A percentile compares a stretch with the other conserved stretches of the same genome.
Evolutionary conservation across 805 yeast species (phyloP).

Genomic region (Cyberlindnera mycetangii): DNA sequence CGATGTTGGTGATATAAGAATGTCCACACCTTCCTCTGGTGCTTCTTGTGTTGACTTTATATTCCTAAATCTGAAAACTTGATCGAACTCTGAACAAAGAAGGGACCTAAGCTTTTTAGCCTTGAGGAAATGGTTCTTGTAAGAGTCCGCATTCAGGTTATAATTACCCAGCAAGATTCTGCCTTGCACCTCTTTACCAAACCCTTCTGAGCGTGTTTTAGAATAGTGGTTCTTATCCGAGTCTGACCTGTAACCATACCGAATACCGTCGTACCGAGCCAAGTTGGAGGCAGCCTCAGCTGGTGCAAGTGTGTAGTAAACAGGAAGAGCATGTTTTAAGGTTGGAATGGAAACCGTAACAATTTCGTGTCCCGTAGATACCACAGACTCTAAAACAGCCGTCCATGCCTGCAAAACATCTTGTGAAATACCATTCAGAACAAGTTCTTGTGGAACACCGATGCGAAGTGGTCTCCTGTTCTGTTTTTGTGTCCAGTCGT

Average conservation of each 20-base stretch:
- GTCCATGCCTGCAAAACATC: slow-evolving; percentile 48
- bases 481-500: slow-evolving; percentile 1
- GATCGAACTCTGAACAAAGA: slow-evolving; percentile 64
- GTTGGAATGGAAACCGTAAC: slow-evolving; percentile 69
- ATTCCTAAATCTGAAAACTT: slow-evolving; percentile 53
- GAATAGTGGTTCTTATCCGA: slow-evolving; percentile 43
- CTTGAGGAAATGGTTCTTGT: slow-evolving; percentile 65
- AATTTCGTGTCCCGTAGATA: slow-evolving; percentile 41
- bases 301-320: slow-evolving; percentile 84
- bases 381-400: slow-evolving; percentile 41
- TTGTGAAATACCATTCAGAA: slow-evolving; percentile 50
- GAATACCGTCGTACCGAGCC: slow-evolving; percentile 84
- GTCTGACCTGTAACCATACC: slow-evolving; percentile 65
- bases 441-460: slow-evolving; percentile 74
- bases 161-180: slow-evolving; percentile 85
- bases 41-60: slow-evolving; percentile 28
- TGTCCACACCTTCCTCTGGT: slow-evolving; percentile 51
- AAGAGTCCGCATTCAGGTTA: slow-evolving; percentile 72
- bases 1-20: slow-evolving; percentile 73
- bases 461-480: slow-evolving; percentile 38
- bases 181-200: slow-evolving; percentile 81
- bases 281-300: slow-evolving; percentile 94
- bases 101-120: slow-evolving; percentile 67
- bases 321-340: slow-evolving; percentile 62
- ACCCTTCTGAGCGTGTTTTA: slow-evolving; percentile 58